Conservation (phyloP, 306 rosid genomes). For the Quercus aquifolioides region DNA sequence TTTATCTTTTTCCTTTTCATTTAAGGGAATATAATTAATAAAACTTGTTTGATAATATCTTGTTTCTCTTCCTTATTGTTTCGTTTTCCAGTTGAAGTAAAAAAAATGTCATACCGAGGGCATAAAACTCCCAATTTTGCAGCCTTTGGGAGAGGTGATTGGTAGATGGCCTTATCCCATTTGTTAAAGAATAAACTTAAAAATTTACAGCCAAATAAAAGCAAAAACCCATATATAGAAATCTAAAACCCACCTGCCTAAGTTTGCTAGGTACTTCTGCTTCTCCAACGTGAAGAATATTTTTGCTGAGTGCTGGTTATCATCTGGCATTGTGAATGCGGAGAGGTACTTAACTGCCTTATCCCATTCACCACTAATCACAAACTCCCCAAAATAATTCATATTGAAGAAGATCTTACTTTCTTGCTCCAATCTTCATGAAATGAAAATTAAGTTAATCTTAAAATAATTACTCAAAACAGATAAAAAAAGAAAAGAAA, state of each 20-base stretch:
- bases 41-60: too few species aligned
- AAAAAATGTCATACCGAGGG: too few species aligned
- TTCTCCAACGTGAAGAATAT: neutral
- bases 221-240: neutral
- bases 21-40: too few species aligned
- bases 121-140: too few species aligned
- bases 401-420: slow-evolving; percentile 14
- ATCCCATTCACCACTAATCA: slow-evolving; percentile 8
- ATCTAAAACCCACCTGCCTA: slow-evolving; percentile 1
- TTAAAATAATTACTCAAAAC: neutral
- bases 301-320: neutral
- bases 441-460: neutral
- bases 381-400: slow-evolving; percentile 13
- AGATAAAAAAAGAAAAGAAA: neutral
- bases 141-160: neutral
- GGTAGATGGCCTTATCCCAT: too few species aligned
- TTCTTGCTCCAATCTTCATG: slow-evolving; percentile 22
- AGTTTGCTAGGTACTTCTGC: neutral
- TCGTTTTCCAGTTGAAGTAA: too few species aligned
- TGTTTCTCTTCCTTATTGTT: too few species aligned
- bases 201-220: neutral
- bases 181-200: neutral
- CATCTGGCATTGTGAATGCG: slow-evolving; percentile 13
- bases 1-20: too few species aligned
- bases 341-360: slow-evolving; percentile 21